Evolutionary conservation across 2,329 filamentous ascomycete species (phyloP).

Genomic region (Emericellopsis cladophorae): DNA sequence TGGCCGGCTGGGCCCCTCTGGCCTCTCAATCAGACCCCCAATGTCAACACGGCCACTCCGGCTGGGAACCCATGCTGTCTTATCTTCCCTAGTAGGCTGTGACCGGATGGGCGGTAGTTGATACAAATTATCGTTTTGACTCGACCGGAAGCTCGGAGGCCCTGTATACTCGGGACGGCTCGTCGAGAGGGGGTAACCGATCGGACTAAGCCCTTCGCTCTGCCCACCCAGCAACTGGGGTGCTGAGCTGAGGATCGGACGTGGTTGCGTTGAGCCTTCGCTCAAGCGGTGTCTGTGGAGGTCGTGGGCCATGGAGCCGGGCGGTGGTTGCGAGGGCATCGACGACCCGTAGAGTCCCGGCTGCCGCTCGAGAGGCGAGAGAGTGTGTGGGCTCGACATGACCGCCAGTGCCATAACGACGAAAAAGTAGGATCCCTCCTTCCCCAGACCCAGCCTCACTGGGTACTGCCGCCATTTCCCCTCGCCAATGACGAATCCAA

Average conservation of each 20-base stretch:
- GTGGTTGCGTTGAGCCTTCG: slow-evolving; percentile 11
- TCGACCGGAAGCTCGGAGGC: slow-evolving; percentile 36
- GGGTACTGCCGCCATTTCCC: slow-evolving; percentile 36
- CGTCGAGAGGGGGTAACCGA: slow-evolving; percentile 30
- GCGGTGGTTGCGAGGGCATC: slow-evolving; percentile 11
- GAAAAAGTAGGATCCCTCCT: slow-evolving; percentile 50
- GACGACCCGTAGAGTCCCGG: slow-evolving; percentile 20
- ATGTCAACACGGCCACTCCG: slow-evolving; percentile 45
- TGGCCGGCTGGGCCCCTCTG: slow-evolving; percentile 22
- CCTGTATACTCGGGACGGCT: slow-evolving; percentile 30
- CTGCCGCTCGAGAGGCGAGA: slow-evolving; percentile 30
- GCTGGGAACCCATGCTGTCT: slow-evolving; percentile 14
- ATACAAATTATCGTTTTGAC: slow-evolving; percentile 35
- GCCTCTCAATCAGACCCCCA: slow-evolving; percentile 47
- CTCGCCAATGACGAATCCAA: slow-evolving; percentile 39
- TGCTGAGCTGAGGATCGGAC: not conserved
- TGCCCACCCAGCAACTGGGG: not conserved
- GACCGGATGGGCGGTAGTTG: slow-evolving; percentile 36
- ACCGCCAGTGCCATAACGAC: slow-evolving; percentile 36
- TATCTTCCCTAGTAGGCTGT: slow-evolving; percentile 15
- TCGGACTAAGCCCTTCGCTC: not conserved
- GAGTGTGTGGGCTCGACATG: slow-evolving; percentile 26
- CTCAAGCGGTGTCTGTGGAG: slow-evolving; percentile 25
- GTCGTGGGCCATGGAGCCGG: slow-evolving; percentile 34
- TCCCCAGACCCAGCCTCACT: slow-evolving; percentile 43